Conservation (phyloP, 2,329 filamentous ascomycete genomes). For the Colletotrichum endophyticum region DNA sequence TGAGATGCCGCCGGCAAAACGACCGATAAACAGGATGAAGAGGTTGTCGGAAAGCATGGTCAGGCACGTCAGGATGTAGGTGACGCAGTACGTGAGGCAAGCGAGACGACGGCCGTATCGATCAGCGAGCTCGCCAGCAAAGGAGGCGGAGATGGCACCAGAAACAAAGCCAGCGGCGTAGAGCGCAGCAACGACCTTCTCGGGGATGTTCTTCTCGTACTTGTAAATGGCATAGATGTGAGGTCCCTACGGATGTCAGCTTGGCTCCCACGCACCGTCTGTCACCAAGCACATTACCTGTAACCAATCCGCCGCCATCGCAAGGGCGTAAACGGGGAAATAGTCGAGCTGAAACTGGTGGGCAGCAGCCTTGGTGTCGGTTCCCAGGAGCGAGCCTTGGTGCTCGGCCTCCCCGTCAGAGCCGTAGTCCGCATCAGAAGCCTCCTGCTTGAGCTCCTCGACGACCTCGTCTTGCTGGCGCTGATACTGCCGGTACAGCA, state of each 20-base stretch:
- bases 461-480: neutral
- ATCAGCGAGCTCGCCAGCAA: constrained; percentile 42
- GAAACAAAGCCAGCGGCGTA: constrained; percentile 54
- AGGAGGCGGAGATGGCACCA: constrained; percentile 48
- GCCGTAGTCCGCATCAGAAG: constrained; percentile 6
- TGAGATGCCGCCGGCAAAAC: constrained; percentile 59
- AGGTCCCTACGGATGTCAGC: constrained; percentile 37
- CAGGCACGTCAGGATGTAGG: constrained; percentile 57
- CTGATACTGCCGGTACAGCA: constrained; percentile 28
- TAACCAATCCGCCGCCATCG: constrained; percentile 37
- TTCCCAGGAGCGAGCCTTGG: neutral
- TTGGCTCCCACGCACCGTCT: neutral
- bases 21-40: constrained; percentile 54
- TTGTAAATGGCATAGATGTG: constrained; percentile 59
- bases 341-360: constrained; percentile 26
- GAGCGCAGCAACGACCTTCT: constrained; percentile 47
- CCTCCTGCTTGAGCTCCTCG: constrained; percentile 12
- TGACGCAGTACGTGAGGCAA: constrained; percentile 58
- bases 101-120: constrained; percentile 53
- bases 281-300: constrained; percentile 25
- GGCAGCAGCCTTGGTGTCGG: constrained; percentile 10
- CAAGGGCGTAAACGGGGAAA: constrained; percentile 31
- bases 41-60: constrained; percentile 50
- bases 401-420: constrained; percentile 7
- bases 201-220: constrained; percentile 50